A percentile compares a stretch with the other conserved stretches of the same genome.
These are phyloP conservation scores for Fraxinus cuspidata DNA, from an alignment of 257 asterid species.

Conservation along the genomic window DNA sequence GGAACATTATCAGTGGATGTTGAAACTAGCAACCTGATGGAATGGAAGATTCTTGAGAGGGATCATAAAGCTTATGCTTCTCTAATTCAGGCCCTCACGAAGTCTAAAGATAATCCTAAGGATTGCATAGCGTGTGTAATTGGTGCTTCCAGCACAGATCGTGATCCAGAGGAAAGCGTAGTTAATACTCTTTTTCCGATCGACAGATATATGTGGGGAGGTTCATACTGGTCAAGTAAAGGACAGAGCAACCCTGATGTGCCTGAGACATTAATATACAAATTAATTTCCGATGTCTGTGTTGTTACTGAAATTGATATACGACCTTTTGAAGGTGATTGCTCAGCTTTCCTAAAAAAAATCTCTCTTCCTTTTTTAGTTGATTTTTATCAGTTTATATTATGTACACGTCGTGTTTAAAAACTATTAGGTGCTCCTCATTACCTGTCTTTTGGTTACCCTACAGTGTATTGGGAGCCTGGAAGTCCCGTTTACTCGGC, in stretches of 20 bases:
- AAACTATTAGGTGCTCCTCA: background rate
- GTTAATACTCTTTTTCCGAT: constrained; percentile 40
- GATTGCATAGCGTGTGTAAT: constrained; percentile 44
- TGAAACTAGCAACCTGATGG: constrained; percentile 31
- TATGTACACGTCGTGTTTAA: background rate
- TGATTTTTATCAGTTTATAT: background rate
- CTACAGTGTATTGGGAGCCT: constrained; percentile 44
- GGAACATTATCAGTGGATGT: constrained; percentile 6
- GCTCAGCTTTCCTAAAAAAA: background rate
- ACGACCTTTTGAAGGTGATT: constrained; percentile 62
- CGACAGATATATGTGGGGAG: constrained; percentile 29
- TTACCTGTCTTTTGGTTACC: background rate
- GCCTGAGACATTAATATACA: constrained; percentile 54
- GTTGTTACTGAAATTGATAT: constrained; percentile 49
- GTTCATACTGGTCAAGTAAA: constrained; percentile 61
- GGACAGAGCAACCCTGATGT: constrained; percentile 51
- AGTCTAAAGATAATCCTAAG: constrained; percentile 20
- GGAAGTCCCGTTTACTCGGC: constrained; percentile 63
- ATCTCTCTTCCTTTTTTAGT: background rate
- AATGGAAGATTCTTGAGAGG: constrained; percentile 35
- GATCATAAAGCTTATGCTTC: constrained; percentile 50
- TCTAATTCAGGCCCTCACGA: constrained; percentile 35
- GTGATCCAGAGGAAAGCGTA: constrained; percentile 32
- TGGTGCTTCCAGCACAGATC: constrained; percentile 63
- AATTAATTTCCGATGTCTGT: constrained; percentile 37